Evolutionary conservation across 331 rosid genomes (phyloP).

Genomic region (Phaseolus coccineus): DNA sequence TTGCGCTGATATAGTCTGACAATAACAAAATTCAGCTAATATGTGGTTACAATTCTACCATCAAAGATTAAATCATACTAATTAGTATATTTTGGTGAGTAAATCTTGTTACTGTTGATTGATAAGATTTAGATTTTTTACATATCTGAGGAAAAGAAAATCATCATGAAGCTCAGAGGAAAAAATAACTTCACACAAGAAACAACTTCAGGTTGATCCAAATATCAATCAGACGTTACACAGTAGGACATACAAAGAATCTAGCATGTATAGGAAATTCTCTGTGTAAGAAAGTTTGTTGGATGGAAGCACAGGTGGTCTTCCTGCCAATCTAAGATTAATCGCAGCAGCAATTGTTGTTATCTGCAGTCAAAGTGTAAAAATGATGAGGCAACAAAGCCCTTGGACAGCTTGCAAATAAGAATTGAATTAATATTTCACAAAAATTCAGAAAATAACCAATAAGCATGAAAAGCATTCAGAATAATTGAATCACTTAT

Average conservation of each 20-base stretch:
- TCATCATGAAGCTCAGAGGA: slow-evolving; percentile 11
- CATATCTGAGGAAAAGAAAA: background rate
- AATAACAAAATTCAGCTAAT: slow-evolving; percentile 29
- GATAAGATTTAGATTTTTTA: background rate
- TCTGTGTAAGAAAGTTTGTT: slow-evolving; percentile 84
- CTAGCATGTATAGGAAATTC: slow-evolving; percentile 97
- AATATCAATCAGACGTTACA: slow-evolving; percentile 11
- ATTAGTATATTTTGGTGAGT: background rate
- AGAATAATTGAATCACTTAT: slow-evolving; percentile 28
- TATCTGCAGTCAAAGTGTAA: slow-evolving; percentile 59
- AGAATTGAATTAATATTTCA: slow-evolving; percentile 33
- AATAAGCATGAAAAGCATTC: slow-evolving; percentile 19
- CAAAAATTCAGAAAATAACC: slow-evolving; percentile 2
- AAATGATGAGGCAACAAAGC: slow-evolving; percentile 6
- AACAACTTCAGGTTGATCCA: slow-evolving; percentile 23
- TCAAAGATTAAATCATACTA: slow-evolving; percentile 16
- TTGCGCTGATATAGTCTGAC: background rate
- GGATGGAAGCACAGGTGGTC: slow-evolving; percentile 95
- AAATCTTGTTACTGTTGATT: background rate
- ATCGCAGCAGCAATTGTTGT: slow-evolving; percentile 94
- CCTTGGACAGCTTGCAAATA: slow-evolving; percentile 32
- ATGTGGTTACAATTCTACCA: slow-evolving; percentile 1
- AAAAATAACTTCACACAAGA: background rate
- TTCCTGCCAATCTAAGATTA: slow-evolving; percentile 87
- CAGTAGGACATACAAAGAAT: slow-evolving; percentile 73